Evolutionary conservation across 139 green algal species (phyloP).

Genomic region (Chlorella ohadii): DNA sequence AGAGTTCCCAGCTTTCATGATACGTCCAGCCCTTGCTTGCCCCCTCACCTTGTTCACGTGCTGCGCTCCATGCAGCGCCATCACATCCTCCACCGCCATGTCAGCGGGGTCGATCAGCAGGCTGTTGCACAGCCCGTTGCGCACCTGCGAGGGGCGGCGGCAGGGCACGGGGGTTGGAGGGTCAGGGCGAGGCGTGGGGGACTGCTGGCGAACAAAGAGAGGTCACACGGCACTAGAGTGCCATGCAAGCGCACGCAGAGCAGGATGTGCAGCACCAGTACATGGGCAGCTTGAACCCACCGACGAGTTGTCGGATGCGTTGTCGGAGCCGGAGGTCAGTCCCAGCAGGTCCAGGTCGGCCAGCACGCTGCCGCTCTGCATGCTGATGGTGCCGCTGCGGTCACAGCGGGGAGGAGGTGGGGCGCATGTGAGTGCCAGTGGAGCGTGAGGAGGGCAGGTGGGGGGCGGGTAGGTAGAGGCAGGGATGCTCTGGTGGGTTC

Average conservation of each 20-base stretch:
- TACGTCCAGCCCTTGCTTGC: no score
- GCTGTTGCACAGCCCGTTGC: conserved; percentile 35
- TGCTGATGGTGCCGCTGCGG: not conserved
- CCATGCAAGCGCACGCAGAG: no score
- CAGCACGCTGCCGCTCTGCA: conserved; percentile 5
- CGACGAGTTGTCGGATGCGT: conserved; percentile 33
- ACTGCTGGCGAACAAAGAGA: no score
- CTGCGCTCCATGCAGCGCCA: conserved; percentile 37
- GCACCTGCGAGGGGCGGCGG: conserved; percentile 10
- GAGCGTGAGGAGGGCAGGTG: no score
- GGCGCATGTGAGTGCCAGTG: no score
- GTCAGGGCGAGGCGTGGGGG: not conserved
- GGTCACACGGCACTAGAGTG: no score
- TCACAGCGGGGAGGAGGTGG: no score
- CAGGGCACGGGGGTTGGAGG: not conserved
- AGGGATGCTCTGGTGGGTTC: no score
- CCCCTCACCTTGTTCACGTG: conserved; percentile 15
- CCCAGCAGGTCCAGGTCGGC: conserved; percentile 33
- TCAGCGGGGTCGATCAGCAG: conserved; percentile 31
- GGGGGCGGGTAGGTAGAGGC: no score
- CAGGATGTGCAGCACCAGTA: no score
- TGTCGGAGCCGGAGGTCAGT: conserved; percentile 4
- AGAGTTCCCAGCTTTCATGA: no score
- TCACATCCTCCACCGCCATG: conserved; percentile 45
- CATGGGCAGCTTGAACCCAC: no score